phyloP scores from a whole-genome alignment of 2,329 filamentous ascomycete genomes.

The Ceratocystis cubensis region DNA sequence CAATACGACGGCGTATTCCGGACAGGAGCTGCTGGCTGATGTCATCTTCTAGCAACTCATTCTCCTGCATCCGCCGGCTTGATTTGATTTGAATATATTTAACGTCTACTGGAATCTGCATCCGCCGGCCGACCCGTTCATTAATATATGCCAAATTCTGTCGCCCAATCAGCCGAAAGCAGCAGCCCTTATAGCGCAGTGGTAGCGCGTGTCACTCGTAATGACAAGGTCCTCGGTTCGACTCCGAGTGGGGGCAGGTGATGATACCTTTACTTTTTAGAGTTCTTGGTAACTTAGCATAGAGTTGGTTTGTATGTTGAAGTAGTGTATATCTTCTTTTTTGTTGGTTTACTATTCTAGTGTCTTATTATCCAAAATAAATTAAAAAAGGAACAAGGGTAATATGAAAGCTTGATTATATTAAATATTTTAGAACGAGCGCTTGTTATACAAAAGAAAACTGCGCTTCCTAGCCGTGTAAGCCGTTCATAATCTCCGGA shows the following conservation, averaged over 20 bases:
- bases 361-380: not conserved
- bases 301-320: not conserved
- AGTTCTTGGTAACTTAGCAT: not conserved
- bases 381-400: not conserved
- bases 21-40: too few relatives aligned
- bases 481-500: constrained; percentile 67
- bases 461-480: constrained; percentile 42
- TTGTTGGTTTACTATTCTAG: not conserved
- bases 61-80: too few relatives aligned
- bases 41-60: too few relatives aligned
- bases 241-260: constrained; percentile 28
- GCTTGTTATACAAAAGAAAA: not conserved
- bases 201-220: constrained; percentile 31
- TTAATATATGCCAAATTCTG: not conserved
- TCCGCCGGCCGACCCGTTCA: not conserved
- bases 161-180: not conserved
- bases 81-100: too few relatives aligned
- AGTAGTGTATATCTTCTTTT: not conserved
- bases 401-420: not conserved
- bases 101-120: not conserved
- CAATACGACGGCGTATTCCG: too few relatives aligned
- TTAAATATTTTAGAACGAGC: not conserved
- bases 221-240: constrained; percentile 31
- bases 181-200: constrained; percentile 29
- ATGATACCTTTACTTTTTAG: not conserved